A percentile compares a stretch with the other conserved stretches of the same genome.
Conservation (phyloP, 2,329 filamentous ascomycete genomes). For the Cladophialophora psammophila region DNA sequence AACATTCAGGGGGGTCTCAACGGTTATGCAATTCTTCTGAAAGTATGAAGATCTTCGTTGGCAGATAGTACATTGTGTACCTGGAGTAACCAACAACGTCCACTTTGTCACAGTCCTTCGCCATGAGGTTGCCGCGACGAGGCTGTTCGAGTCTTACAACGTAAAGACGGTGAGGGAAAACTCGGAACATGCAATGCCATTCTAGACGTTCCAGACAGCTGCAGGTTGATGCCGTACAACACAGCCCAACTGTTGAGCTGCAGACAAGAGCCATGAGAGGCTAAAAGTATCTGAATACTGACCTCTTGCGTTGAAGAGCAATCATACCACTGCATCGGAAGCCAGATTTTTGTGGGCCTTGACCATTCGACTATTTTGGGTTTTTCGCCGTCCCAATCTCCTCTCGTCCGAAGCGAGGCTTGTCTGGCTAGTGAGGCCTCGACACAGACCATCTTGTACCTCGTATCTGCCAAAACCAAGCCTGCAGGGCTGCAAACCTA, state of each 20-base stretch:
- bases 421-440: not conserved
- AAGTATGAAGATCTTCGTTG: not conserved
- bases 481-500: not conserved
- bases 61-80: not conserved
- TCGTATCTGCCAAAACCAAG: constrained; percentile 6
- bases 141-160: constrained; percentile 26
- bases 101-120: not conserved
- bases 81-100: not conserved
- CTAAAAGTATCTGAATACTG: not conserved
- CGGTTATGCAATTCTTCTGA: not conserved
- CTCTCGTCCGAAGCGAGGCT: constrained; percentile 30
- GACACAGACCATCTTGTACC: not conserved
- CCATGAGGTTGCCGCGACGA: constrained; percentile 13
- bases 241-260: not conserved
- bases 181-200: constrained; percentile 1
- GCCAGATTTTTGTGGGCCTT: constrained; percentile 2
- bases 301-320: not conserved
- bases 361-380: not conserved
- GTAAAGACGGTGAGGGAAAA: constrained; percentile 26
- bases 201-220: constrained; percentile 13
- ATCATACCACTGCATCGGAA: constrained; percentile 10
- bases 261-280: not conserved
- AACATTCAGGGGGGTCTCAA: constrained; percentile 1
- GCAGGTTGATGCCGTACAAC: constrained; percentile 18
- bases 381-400: constrained; percentile 23